phyloP scores from a whole-genome alignment of 768 basidiomycete species.

The Phylloporus sp. region DNA sequence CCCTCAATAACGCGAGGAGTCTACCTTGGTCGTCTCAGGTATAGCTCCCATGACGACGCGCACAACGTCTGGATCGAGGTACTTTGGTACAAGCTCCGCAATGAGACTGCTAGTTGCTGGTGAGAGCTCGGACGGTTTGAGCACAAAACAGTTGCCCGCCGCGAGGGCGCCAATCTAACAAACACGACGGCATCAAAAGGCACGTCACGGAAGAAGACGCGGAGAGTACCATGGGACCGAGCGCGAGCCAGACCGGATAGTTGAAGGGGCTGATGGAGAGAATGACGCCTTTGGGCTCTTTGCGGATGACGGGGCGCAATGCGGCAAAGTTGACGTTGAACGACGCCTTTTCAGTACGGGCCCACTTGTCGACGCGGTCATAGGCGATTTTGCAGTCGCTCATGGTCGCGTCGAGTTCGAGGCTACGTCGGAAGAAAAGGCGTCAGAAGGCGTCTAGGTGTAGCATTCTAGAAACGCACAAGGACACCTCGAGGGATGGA shows the following conservation, averaged over 20 bases:
- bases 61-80: conserved; percentile 65
- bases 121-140: conserved; percentile 76
- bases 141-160: conserved; percentile 65
- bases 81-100: conserved; percentile 67
- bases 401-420: conserved; percentile 57
- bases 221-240: conserved; percentile 57
- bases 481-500: conserved; percentile 52
- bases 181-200: not conserved
- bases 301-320: conserved; percentile 61
- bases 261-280: conserved; percentile 74
- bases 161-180: conserved; percentile 63
- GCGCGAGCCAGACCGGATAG: conserved; percentile 60
- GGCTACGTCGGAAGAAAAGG: conserved; percentile 34
- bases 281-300: conserved; percentile 75
- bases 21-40: conserved; percentile 57
- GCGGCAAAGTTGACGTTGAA: conserved; percentile 55
- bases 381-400: conserved; percentile 53
- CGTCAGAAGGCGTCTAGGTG: not conserved
- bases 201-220: not conserved
- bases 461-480: conserved; percentile 37
- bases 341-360: conserved; percentile 54
- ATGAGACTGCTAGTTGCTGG: conserved; percentile 55
- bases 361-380: conserved; percentile 70
- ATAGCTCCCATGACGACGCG: conserved; percentile 67
- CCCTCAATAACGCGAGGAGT: not conserved